Evolutionary conservation across 257 asterid species (phyloP).

Genomic region (Scutellaria barbata): DNA sequence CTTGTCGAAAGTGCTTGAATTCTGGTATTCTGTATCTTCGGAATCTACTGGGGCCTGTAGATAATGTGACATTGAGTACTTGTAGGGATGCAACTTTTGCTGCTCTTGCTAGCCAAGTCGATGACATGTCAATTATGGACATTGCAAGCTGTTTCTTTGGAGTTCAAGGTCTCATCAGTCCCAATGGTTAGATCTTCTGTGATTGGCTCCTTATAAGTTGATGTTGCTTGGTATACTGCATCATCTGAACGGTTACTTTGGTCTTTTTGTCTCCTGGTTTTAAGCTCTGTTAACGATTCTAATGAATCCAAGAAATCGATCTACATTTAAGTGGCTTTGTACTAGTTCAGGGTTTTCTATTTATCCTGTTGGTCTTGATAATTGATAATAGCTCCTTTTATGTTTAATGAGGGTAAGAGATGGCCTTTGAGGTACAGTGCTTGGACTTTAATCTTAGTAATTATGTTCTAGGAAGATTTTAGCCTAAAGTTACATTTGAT

Average conservation of each 20-base stretch:
- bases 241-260: background rate
- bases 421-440: background rate
- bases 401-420: background rate
- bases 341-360: background rate
- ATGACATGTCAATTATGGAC: slow-evolving; percentile 56
- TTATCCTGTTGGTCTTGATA: slow-evolving; percentile 5
- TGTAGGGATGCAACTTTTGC: slow-evolving; percentile 95
- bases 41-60: slow-evolving; percentile 69
- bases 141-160: slow-evolving; percentile 91
- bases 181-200: slow-evolving; percentile 51
- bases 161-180: slow-evolving; percentile 60
- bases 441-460: background rate
- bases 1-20: slow-evolving; percentile 85
- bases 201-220: slow-evolving; percentile 15
- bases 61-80: slow-evolving; percentile 79
- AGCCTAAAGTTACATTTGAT: background rate
- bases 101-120: slow-evolving; percentile 81
- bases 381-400: background rate
- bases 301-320: background rate
- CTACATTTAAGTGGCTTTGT: background rate
- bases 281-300: background rate
- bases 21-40: slow-evolving; percentile 78
- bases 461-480: background rate
- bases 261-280: background rate
- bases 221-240: no score